Base-by-base conservation (phyloP, 1,284 basidiomycete species). In the Rhodotorula sp. region DNA sequence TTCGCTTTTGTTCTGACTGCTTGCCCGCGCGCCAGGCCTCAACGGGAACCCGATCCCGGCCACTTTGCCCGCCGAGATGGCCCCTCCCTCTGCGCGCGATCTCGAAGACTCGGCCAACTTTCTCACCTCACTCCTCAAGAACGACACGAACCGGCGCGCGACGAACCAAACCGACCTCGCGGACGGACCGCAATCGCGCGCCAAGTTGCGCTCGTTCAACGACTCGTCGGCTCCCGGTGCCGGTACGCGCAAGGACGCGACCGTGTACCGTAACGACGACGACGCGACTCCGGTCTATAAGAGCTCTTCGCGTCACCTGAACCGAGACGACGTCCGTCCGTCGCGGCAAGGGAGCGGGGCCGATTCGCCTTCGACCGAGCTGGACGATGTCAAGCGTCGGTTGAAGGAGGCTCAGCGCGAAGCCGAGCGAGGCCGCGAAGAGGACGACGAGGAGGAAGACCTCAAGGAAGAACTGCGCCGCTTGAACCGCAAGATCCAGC, bases 21-120 rank as follows among this genome's bases (percentile, higher is more conserved):
- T 28, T 60, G 38, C 18, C 49, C 15, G 43, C 14, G 3, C 5
- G 8, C 5, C 76, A 95, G 93, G 87, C 56, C 84, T 97, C 55
- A 97, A 97, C 80, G 95, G 97, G 15, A 95, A 93, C 81, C 87
- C 89, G 5, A 87, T 99, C 59, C 97, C 97, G 1, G 89, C 92
- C 52, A 84, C 86, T 64, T 87, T 98, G 0, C 95, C 95, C 2
- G 82, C 87, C 12, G 97, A 99, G 82, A 88, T 99, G 60, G 85
- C 95, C 7, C 97, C 95, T 0, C 92, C 95, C 1, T 99, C 95
- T 0, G 88, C 92, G 69, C 87, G 90, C 49, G 94, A 97, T 80
- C 89, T 99, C 54, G 92, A 91, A 80, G 87, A 87, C 54, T 95
- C 93, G 5, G 95, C 98, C 75, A 90, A 93, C 79, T 90, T 97